Percentiles rank a stretch among this genome's conserved stretches.
phyloP scores from a whole-genome alignment of 1,284 basidiomycete species.

The Sporisorium graminicola region DNA sequence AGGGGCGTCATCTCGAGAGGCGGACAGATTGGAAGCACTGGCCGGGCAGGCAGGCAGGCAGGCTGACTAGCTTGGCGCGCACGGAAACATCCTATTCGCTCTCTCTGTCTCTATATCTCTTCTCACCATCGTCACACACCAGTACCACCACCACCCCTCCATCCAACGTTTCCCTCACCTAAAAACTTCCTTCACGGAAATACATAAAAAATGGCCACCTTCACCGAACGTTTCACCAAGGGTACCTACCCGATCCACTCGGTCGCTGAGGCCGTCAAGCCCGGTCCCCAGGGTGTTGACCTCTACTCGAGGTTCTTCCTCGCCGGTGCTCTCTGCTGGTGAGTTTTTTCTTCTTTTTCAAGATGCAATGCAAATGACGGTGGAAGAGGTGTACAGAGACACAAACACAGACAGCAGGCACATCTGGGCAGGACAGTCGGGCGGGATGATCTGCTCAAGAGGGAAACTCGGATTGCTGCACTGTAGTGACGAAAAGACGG shows the following conservation, averaged over 20 bases:
- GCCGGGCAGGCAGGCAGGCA: too few species aligned
- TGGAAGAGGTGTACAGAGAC: neutral
- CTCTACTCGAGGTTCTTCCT: constrained; percentile 75
- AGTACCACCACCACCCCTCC: constrained; percentile 12
- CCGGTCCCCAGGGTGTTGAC: constrained; percentile 60
- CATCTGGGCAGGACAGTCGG: too few species aligned
- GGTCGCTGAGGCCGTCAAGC: constrained; percentile 56
- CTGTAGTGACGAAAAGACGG: neutral
- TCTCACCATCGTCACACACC: constrained; percentile 10
- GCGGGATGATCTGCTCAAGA: neutral
- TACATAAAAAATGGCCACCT: constrained; percentile 47
- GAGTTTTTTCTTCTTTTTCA: constrained; percentile 28
- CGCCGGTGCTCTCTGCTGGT: constrained; percentile 86
- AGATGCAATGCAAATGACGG: too few species aligned
- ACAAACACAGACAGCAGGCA: too few species aligned
- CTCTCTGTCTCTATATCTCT: neutral
- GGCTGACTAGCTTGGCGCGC: neutral
- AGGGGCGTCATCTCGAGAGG: too few species aligned
- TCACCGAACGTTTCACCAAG: constrained; percentile 56
- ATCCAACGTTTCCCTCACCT: neutral
- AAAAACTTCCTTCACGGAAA: neutral
- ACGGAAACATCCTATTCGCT: constrained; percentile 20
- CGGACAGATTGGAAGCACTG: neutral
- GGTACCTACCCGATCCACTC: constrained; percentile 64
- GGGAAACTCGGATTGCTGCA: too few species aligned